Percentiles rank a stretch among this genome's conserved stretches.
Evolutionary conservation across 2,329 filamentous ascomycete genomes (phyloP).

Genomic region (Aspergillus bombycis): DNA sequence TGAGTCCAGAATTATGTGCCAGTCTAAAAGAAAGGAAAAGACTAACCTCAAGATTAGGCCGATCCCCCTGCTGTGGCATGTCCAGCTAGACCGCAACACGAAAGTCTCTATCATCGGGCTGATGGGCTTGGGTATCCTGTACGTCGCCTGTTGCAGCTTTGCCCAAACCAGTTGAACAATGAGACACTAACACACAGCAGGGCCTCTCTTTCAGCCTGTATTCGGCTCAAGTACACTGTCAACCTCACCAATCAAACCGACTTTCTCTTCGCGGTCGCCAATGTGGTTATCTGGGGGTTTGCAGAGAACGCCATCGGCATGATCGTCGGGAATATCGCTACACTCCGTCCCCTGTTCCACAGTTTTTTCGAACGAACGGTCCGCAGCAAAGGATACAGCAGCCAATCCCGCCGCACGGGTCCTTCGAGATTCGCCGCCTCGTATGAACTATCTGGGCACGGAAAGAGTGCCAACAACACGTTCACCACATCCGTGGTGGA

Average conservation of each 20-base stretch:
- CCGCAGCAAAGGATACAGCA: slow-evolving; percentile 15
- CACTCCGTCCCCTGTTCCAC: slow-evolving; percentile 50
- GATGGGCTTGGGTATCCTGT: slow-evolving; percentile 50
- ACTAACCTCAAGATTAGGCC: slow-evolving; percentile 40
- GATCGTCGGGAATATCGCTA: slow-evolving; percentile 51
- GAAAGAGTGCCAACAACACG: slow-evolving; percentile 14
- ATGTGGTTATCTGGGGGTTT: slow-evolving; percentile 52
- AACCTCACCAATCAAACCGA: slow-evolving; percentile 44
- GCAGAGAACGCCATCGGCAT: slow-evolving; percentile 56
- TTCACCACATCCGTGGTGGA: slow-evolving; percentile 14
- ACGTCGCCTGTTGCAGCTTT: slow-evolving; percentile 39
- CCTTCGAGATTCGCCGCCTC: slow-evolving; percentile 13
- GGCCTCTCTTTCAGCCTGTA: slow-evolving; percentile 29
- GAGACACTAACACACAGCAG: slow-evolving; percentile 23
- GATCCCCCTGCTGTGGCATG: slow-evolving; percentile 43
- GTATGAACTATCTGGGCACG: slow-evolving; percentile 23
- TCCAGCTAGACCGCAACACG: slow-evolving; percentile 48
- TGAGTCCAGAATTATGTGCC: not conserved
- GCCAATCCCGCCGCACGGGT: slow-evolving; percentile 5
- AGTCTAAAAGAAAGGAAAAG: slow-evolving; percentile 28
- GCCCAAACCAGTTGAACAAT: not conserved
- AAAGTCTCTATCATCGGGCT: slow-evolving; percentile 52
- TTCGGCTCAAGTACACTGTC: slow-evolving; percentile 49
- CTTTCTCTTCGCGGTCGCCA: slow-evolving; percentile 46
- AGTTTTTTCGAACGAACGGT: slow-evolving; percentile 25